These are phyloP conservation scores for Ustilago esculenta DNA, from an alignment of 1,284 basidiomycete species.

Conservation along the genomic window DNA sequence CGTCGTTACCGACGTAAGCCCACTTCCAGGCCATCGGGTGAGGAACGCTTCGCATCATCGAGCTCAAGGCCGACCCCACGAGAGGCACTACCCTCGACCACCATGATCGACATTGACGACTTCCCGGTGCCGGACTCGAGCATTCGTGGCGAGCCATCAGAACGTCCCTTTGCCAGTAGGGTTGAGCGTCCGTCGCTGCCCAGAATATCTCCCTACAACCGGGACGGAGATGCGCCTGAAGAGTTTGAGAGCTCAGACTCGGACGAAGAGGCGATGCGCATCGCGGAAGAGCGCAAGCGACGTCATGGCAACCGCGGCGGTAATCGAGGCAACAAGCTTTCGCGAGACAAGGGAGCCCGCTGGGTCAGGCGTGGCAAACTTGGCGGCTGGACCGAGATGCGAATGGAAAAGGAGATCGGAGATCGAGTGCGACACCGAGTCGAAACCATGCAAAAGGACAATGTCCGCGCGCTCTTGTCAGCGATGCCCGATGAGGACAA, in stretches of 20 bases:
- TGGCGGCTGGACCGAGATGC: constrained; percentile 61
- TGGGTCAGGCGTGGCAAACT: constrained; percentile 63
- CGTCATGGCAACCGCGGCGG: constrained; percentile 45
- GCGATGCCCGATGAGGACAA: constrained; percentile 49
- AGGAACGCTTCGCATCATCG: constrained; percentile 16
- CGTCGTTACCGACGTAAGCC: constrained; percentile 24
- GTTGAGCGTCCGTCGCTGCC: constrained; percentile 36
- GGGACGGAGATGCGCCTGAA: constrained; percentile 6
- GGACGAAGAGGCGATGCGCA: constrained; percentile 47
- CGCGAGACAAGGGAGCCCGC: constrained; percentile 50
- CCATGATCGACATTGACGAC: constrained; percentile 47
- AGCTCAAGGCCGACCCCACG: constrained; percentile 12
- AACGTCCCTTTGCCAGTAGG: constrained; percentile 31
- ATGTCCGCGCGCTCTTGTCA: constrained; percentile 48
- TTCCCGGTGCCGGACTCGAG: constrained; percentile 41
- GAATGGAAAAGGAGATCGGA: constrained; percentile 58
- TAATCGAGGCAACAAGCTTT: constrained; percentile 65
- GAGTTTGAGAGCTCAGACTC: constrained; percentile 38
- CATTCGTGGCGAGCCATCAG: constrained; percentile 42
- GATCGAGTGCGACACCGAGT: constrained; percentile 49
- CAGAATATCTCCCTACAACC: constrained; percentile 17
- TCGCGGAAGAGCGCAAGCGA: constrained; percentile 41
- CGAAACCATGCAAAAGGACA: constrained; percentile 56
- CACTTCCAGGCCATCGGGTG: constrained; percentile 2
- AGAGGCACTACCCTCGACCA: constrained; percentile 22